Percentiles rank a stretch among this genome's conserved stretches.
Conservation (phyloP, 805 yeast genomes). For the Candida xiaguanensis region DNA sequence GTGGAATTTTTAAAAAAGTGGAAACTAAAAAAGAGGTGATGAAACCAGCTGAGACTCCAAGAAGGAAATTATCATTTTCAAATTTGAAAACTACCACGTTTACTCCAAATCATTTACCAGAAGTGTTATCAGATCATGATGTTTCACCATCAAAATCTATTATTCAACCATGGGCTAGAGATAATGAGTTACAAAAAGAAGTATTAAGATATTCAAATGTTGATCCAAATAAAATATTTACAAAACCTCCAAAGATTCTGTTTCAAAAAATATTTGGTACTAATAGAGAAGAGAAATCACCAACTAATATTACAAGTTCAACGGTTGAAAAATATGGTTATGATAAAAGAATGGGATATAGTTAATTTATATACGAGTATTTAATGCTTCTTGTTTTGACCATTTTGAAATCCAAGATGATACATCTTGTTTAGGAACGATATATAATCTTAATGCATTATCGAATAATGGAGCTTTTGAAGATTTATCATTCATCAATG, state of each 20-base stretch:
- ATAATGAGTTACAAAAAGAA: conserved; percentile 30
- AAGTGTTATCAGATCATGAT: conserved; percentile 40
- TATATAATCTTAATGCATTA: conserved; percentile 62
- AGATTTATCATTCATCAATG: conserved; percentile 49
- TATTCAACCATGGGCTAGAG: conserved; percentile 36
- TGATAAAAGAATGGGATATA: conserved; percentile 44
- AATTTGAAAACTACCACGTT: background rate
- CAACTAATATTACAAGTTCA: conserved; percentile 1
- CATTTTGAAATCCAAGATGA: conserved; percentile 63
- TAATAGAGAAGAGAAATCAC: background rate
- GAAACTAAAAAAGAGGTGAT: background rate
- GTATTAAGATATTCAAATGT: conserved; percentile 12
- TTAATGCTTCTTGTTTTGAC: conserved; percentile 59
- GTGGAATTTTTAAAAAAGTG: conserved; percentile 17
- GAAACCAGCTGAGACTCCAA: conserved; percentile 1
- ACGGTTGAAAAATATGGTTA: conserved; percentile 31
- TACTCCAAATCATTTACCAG: conserved; percentile 29
- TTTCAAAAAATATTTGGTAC: conserved; percentile 1
- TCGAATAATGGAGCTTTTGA: conserved; percentile 80
- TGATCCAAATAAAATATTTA: conserved; percentile 4
- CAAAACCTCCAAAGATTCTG: background rate
- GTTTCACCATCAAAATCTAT: conserved; percentile 18
- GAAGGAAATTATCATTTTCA: background rate
- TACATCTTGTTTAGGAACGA: conserved; percentile 72
- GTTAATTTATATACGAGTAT: conserved; percentile 25